Evolutionary conservation across 768 basidiomycete genomes (phyloP), one percentile per base, ranked within the genome.

Genomic region (Amanita muscaria): DNA sequence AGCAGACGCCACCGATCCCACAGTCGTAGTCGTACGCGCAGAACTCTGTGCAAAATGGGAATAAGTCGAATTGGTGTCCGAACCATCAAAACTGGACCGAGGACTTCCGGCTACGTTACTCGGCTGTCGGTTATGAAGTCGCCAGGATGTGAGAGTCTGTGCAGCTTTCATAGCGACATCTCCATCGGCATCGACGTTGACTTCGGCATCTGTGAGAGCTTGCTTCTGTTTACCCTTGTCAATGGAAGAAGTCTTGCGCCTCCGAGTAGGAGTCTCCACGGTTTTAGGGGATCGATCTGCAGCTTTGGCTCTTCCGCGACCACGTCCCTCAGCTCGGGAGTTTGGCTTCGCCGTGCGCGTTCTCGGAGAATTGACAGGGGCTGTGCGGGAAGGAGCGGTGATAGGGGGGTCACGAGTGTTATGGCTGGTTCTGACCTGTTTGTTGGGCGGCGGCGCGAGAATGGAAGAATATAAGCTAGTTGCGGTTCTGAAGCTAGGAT

Each of bases 121-220:
- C 15, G 80, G 77, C 38, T 62, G 52, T 48, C 78, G 69, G 46
- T 82, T 73, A 48, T 81, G 74, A 47, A 83, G 67, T 46, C 82
- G 67, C 44, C 88, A 68, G 9, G 79, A 79, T 0, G 87, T 88
- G 51, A 89, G 66, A 7, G 87, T 84, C 21, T 81, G 83, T 5
- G 86, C 87, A 31, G 86, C 87, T 59, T 88, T 83, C 74, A 88
- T 83, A 59, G 87, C 85, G 40, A 82, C 69, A 53, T 80, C 81
- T 10, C 69, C 74, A 47, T 76, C 75, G 11, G 63, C 65, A 42
- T 72, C 69, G 45, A 66, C 62, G 42, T 59, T 58, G 57, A 56
- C 55, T 51, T 65, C 63, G 12, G 63, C 65, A 40, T 71, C 69
- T 44, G 64, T 61, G 41, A 57, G 56, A 56, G 55, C 55, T 50